Evolutionary conservation across 768 basidiomycete species (phyloP).

Genomic region (Mycena chlorophos): DNA sequence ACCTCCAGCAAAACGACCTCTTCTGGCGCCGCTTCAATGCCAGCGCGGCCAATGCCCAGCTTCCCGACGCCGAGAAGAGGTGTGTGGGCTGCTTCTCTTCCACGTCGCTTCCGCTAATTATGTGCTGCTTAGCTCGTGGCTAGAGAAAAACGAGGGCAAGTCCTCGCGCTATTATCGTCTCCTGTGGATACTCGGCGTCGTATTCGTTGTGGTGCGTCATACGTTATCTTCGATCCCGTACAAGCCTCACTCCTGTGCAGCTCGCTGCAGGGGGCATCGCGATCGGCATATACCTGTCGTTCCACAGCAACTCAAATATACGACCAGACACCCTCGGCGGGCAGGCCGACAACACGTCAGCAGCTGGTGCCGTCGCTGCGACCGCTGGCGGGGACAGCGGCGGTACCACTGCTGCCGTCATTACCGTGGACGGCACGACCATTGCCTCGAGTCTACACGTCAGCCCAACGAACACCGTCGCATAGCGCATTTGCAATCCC

Average conservation of each 20-base stretch:
- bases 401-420: neutral
- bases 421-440: neutral
- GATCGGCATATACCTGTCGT: constrained; percentile 17
- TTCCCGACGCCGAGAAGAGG: constrained; percentile 16
- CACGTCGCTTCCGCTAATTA: neutral
- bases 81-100: neutral
- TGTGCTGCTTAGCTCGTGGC: constrained; percentile 14
- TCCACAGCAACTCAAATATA: constrained; percentile 5
- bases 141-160: constrained; percentile 17
- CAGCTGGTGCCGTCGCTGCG: neutral
- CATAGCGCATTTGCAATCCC: neutral
- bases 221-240: neutral
- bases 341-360: constrained; percentile 7
- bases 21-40: constrained; percentile 23
- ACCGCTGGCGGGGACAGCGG: neutral
- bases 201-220: constrained; percentile 14
- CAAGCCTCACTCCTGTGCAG: neutral
- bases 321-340: constrained; percentile 14
- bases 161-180: constrained; percentile 6
- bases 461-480: constrained; percentile 17
- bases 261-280: constrained; percentile 19
- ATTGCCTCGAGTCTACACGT: constrained; percentile 11
- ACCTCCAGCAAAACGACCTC: constrained; percentile 11
- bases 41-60: constrained; percentile 8
- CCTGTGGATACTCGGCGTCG: constrained; percentile 14